phyloP scores from a whole-genome alignment of 768 basidiomycete genomes.

The Leccinellum albellum region DNA sequence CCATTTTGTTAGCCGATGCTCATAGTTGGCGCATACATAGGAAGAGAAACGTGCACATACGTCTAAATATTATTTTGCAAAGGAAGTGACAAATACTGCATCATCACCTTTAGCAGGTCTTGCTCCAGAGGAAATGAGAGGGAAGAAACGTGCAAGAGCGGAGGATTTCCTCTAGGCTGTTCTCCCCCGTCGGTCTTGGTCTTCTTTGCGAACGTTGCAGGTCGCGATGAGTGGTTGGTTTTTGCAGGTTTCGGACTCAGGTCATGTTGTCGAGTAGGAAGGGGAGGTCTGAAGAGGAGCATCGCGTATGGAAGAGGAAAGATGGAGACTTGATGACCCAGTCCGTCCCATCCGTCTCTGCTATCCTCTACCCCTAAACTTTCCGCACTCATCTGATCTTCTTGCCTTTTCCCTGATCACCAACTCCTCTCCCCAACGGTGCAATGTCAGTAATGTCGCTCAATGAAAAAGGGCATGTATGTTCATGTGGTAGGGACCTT shows the following conservation, averaged over 20 bases:
- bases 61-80: slow-evolving; percentile 56
- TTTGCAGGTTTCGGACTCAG: slow-evolving; percentile 27
- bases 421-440: slow-evolving; percentile 8
- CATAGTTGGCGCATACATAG: slow-evolving; percentile 35
- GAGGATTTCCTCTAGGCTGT: slow-evolving; percentile 70
- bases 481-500: slow-evolving; percentile 27
- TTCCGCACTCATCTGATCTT: slow-evolving; percentile 28
- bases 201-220: slow-evolving; percentile 25
- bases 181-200: slow-evolving; percentile 27
- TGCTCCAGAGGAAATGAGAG: slow-evolving; percentile 56
- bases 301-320: slow-evolving; percentile 6
- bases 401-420: slow-evolving; percentile 10
- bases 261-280: slow-evolving; percentile 15
- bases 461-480: slow-evolving; percentile 13
- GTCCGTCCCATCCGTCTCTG: slow-evolving; percentile 35
- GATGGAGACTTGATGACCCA: slow-evolving; percentile 33
- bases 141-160: slow-evolving; percentile 81
- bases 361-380: slow-evolving; percentile 20
- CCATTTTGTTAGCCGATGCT: background rate
- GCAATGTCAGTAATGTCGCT: slow-evolving; percentile 7
- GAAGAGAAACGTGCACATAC: slow-evolving; percentile 73
- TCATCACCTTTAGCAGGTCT: slow-evolving; percentile 21
- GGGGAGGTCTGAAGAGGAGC: background rate
- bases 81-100: slow-evolving; percentile 33
- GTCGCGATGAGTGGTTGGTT: slow-evolving; percentile 29